A percentile compares a stretch with the other conserved stretches of the same genome.
These are phyloP conservation scores for Penicillium sp. DNA, from an alignment of 2,329 filamentous ascomycete genomes.

Conservation along the genomic window DNA sequence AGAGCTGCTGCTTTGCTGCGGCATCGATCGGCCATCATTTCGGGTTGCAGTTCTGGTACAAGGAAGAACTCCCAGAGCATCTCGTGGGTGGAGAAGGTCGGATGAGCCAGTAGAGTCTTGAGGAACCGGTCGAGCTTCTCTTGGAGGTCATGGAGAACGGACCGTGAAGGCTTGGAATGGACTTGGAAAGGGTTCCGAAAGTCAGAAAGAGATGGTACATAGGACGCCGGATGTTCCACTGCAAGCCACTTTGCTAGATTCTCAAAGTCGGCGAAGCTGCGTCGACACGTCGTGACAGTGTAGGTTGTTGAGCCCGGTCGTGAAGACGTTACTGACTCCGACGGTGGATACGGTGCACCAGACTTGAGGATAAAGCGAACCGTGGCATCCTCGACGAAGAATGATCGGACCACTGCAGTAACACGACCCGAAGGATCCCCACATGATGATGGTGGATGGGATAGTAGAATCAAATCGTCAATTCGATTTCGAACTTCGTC, in stretches of 20 bases:
- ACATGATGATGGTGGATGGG: slow-evolving; percentile 49
- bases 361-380: slow-evolving; percentile 92
- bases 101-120: slow-evolving; percentile 77
- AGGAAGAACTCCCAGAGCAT: slow-evolving; percentile 99
- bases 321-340: slow-evolving; percentile 36
- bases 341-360: slow-evolving; percentile 61
- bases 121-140: slow-evolving; percentile 81
- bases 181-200: slow-evolving; percentile 87
- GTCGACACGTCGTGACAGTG: slow-evolving; percentile 88
- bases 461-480: slow-evolving; percentile 84
- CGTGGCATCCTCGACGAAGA: slow-evolving; percentile 94
- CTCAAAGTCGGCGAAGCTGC: slow-evolving; percentile 85
- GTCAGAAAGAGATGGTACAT: slow-evolving; percentile 75
- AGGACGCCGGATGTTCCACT: slow-evolving; percentile 90
- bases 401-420: slow-evolving; percentile 88
- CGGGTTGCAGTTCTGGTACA: slow-evolving; percentile 84
- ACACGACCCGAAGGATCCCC: slow-evolving; percentile 72
- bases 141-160: slow-evolving; percentile 83
- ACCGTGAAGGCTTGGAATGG: slow-evolving; percentile 82
- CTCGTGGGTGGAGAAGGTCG: slow-evolving; percentile 92
- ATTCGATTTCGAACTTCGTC: slow-evolving; percentile 96
- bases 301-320: slow-evolving; percentile 59
- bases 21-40: slow-evolving; percentile 85
- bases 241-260: slow-evolving; percentile 77
- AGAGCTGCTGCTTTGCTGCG: slow-evolving; percentile 79